Base-by-base conservation (phyloP, 2,329 filamentous ascomycete genomes). In the Hypoxylon sp. region DNA sequence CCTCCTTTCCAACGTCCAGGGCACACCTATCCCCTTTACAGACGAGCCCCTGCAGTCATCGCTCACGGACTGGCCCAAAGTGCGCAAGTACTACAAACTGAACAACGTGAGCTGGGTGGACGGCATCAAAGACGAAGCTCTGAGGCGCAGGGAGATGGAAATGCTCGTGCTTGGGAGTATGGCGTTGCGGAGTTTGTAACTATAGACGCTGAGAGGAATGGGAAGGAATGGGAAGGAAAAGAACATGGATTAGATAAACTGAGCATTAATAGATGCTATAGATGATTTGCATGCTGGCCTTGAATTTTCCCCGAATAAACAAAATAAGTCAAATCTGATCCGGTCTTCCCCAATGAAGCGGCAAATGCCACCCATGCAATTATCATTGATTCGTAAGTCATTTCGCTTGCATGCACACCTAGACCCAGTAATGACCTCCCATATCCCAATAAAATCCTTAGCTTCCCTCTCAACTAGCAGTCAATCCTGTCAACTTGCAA, bases 61-160 rank as follows among this genome's bases (percentile, higher is more conserved):
- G 0, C 80, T 88, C 25, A 87, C 90, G 1, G 93, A 97, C 76
- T 78, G 91, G 73, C 78, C 82, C 21, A 91, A 89, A 75, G 87
- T 98, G 32, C 89, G 88, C 75, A 98, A 97, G 81, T 89, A 93
- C 69, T 98, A 98, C 80, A 97, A 97, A 78, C 81, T 98, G 30
- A 91, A 91, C 68, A 83, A 85, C 6, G 77, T 88, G n/a, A 80
- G 82, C 50, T 85, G 83, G 71, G 74, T 88, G 1, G 82, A 85
- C 48, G 78, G 79, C 17, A 78, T 84, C 7, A 80, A 80, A 67
- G 81, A 85, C 59, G 79, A 83, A 23, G 70, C 74, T 19, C 75
- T 80, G 68, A 84, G 82, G 74, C 81, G 78, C 61, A 82, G 77
- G 63, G 87, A 91, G 74, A 82, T 92, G 46, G 93, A 97, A 76